These are phyloP conservation scores for bread wheat (Triticum aestivum) DNA, from an alignment of 176 grass and related monocot genomes.

Conservation along the genomic window DNA sequence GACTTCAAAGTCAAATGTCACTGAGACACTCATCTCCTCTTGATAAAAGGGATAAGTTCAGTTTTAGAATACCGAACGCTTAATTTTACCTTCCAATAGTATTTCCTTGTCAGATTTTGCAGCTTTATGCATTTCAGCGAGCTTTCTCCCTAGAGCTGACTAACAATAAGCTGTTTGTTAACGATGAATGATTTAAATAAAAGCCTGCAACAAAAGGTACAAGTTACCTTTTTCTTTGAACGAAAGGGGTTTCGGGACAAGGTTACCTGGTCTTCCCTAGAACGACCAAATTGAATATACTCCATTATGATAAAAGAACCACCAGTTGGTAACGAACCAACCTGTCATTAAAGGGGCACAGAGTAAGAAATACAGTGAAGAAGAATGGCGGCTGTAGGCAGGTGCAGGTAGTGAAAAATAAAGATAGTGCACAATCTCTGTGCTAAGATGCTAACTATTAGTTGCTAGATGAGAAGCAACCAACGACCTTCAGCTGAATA, in stretches of 20 bases:
- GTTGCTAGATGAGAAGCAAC: neutral
- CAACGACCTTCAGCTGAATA: neutral
- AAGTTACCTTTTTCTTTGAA: conserved; percentile 18
- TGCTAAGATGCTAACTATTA: neutral
- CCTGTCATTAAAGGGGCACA: conserved; percentile 26
- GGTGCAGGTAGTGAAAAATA: conserved; percentile 8
- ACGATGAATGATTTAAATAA: neutral
- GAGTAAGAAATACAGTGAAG: neutral
- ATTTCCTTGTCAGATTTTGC: conserved; percentile 74
- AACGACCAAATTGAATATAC: conserved; percentile 84
- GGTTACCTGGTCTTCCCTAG: conserved; percentile 75
- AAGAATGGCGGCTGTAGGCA: neutral
- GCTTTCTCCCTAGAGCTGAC: conserved; percentile 73
- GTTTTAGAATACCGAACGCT: neutral
- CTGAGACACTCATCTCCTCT: neutral
- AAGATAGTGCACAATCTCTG: conserved; percentile 15
- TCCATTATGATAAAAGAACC: conserved; percentile 98
- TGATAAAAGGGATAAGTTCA: neutral
- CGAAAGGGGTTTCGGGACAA: conserved; percentile 10
- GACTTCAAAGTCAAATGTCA: no score
- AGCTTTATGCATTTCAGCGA: conserved; percentile 85
- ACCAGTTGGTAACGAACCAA: conserved; percentile 60
- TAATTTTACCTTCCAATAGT: conserved; percentile 64
- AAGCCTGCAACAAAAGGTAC: neutral
- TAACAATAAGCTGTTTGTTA: conserved; percentile 32